Evolutionary conservation across 495 filamentous ascomycete genomes (phyloP).

Genomic region (Barbatosphaeria neglecta): DNA sequence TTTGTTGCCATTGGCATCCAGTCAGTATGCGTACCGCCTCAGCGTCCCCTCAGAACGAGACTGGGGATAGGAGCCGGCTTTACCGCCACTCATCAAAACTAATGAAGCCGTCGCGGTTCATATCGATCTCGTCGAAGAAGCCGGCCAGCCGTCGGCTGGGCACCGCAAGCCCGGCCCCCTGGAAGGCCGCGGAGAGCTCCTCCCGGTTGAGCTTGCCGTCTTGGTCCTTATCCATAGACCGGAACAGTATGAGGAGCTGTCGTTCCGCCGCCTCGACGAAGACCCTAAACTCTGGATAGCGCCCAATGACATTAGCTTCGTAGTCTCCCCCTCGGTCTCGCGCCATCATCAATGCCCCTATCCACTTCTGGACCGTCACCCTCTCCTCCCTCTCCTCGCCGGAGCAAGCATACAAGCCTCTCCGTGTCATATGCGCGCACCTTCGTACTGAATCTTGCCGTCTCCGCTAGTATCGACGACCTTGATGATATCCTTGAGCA

Average conservation of each 20-base stretch:
- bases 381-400: not conserved
- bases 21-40: too few relatives aligned
- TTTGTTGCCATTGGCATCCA: slow-evolving; percentile 2
- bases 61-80: slow-evolving; percentile 11
- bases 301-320: slow-evolving; percentile 4
- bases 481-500: slow-evolving; percentile 67
- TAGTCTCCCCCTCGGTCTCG: too few relatives aligned
- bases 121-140: slow-evolving; percentile 84
- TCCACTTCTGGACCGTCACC: too few relatives aligned
- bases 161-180: slow-evolving; percentile 65
- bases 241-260: slow-evolving; percentile 70
- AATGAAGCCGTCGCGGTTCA: slow-evolving; percentile 78
- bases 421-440: slow-evolving; percentile 24
- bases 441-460: slow-evolving; percentile 79
- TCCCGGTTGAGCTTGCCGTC: slow-evolving; percentile 82
- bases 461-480: slow-evolving; percentile 79
- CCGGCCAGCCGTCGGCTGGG: slow-evolving; percentile 63
- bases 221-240: slow-evolving; percentile 72
- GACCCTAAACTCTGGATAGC: slow-evolving; percentile 64
- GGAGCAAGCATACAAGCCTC: not conserved
- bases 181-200: slow-evolving; percentile 70
- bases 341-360: too few relatives aligned
- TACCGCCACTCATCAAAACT: slow-evolving; percentile 96
- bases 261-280: slow-evolving; percentile 83
- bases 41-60: too few relatives aligned